Conservation (phyloP, 495 filamentous ascomycete species). For the Neurospora sp. region DNA sequence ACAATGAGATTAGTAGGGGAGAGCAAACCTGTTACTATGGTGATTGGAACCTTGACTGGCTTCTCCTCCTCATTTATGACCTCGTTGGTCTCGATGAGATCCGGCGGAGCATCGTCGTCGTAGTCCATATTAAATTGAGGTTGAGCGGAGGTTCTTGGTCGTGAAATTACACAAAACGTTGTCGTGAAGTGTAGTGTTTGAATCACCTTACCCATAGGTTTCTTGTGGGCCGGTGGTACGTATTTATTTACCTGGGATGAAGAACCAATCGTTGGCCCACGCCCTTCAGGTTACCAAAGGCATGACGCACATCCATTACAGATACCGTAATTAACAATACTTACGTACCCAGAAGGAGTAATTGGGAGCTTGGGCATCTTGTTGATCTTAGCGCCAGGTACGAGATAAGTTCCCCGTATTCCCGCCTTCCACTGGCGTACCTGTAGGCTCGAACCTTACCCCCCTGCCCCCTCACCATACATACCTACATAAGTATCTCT, state of each 20-base stretch:
- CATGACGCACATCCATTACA: not conserved
- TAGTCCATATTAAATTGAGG: slow-evolving; percentile 33
- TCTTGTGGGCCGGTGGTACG: not conserved
- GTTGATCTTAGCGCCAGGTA: not conserved
- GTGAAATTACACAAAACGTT: not conserved
- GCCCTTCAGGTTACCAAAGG: not conserved
- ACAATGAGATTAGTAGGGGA: slow-evolving; percentile 1
- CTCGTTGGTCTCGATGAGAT: slow-evolving; percentile 51
- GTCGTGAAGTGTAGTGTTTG: not conserved
- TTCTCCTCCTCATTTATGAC: slow-evolving; percentile 36
- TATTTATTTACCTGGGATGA: not conserved
- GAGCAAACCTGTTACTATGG: slow-evolving; percentile 77
- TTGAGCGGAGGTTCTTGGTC: not conserved
- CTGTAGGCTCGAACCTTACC: not conserved
- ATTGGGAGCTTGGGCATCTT: not conserved
- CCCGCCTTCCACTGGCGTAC: not conserved
- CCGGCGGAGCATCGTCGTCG: slow-evolving; percentile 65
- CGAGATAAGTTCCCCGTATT: not conserved
- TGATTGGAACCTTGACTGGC: slow-evolving; percentile 72
- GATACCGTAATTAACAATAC: not conserved
- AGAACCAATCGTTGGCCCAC: not conserved
- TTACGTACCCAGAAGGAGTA: not conserved
- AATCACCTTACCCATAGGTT: not conserved
- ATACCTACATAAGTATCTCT: not conserved
- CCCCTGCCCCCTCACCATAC: not conserved